These are phyloP conservation scores for Diaporthe destruens DNA, from an alignment of 2,329 filamentous ascomycete species.

Conservation along the genomic window DNA sequence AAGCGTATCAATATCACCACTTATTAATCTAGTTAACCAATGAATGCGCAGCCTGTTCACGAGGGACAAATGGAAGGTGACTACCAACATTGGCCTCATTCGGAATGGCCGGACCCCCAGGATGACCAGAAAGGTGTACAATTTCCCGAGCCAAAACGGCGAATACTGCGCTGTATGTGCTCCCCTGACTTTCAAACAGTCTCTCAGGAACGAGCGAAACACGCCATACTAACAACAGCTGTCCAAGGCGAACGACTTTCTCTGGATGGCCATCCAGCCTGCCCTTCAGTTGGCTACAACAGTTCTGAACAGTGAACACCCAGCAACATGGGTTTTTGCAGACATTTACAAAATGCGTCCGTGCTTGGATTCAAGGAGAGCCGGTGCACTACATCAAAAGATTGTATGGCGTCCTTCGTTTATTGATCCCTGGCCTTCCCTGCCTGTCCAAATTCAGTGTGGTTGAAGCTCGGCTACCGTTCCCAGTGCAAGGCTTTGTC, in stretches of 20 bases:
- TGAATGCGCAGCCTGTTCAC: constrained; percentile 25
- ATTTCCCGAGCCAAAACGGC: constrained; percentile 31
- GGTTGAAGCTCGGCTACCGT: neutral
- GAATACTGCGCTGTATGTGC: constrained; percentile 33
- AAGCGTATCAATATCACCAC: neutral
- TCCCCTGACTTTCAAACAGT: neutral
- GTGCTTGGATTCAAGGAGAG: neutral
- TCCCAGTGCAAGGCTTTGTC: neutral
- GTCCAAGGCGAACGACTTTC: constrained; percentile 14
- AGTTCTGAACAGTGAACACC: constrained; percentile 36
- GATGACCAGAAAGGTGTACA: constrained; percentile 29
- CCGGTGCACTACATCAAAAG: neutral
- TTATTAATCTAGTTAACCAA: neutral
- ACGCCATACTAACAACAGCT: neutral
- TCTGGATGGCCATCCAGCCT: constrained; percentile 40
- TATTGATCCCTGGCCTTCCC: neutral
- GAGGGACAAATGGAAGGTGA: constrained; percentile 34
- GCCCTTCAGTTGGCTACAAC: constrained; percentile 36
- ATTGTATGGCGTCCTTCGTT: neutral
- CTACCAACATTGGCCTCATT: neutral
- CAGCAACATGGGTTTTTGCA: constrained; percentile 33
- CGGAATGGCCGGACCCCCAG: neutral
- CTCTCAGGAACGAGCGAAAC: too few species aligned
- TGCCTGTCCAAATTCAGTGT: neutral
- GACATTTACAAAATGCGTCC: constrained; percentile 31